Base-by-base conservation (phyloP, 176 grass and related monocot genomes). In the Oryza meyeriana region DNA sequence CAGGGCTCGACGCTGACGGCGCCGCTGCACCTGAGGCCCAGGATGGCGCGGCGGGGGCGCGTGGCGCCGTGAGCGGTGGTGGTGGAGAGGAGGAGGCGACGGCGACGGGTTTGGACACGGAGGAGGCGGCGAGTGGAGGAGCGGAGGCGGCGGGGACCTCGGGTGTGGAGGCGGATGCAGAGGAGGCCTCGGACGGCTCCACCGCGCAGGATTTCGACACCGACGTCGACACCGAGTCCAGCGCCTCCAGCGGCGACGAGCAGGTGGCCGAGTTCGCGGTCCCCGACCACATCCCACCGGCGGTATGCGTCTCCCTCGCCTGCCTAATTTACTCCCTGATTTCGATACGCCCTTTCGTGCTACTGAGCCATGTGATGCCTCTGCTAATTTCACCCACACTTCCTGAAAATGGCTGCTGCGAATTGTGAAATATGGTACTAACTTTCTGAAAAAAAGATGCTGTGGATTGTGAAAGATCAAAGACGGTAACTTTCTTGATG, bases 221-320 rank as follows among this genome's bases (percentile, higher is more conserved):
- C 79, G 61, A 83, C 79, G 61, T 58, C 4, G 84, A 90, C 69
- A 71, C 86, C 12, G 92, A 91, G 83, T 90, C 84, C 0, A 89
- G 78, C 78, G 22, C 65, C 58, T 93, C 88, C 61, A 92, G 70
- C 47, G 20, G n/a, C 77, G 92, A 86, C 75, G 89, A 94, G 52
- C 80, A 87, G 40, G 70, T 32, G 2, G 59, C 83, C 7, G 80
- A 64, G 24, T 72, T 82, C 44, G 74, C 25, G 28, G 48, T 61
- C 16, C 44, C 65, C 62, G 20, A 1, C 20, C 55, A n/a, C 7
- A 74, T 64, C 18, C 85, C 81, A 31, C 8, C 88, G 27, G 41
- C 66, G 85, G 78, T 87, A 85, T 59, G 26, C 11, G 38, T 55
- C 36, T 12, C 18, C 20, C 9, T 10, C 22, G 6, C 62, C 17